A percentile compares a stretch with the other conserved stretches of the same genome.
phyloP scores from a whole-genome alignment of 257 asterid species.

The Gentiana dahurica region DNA sequence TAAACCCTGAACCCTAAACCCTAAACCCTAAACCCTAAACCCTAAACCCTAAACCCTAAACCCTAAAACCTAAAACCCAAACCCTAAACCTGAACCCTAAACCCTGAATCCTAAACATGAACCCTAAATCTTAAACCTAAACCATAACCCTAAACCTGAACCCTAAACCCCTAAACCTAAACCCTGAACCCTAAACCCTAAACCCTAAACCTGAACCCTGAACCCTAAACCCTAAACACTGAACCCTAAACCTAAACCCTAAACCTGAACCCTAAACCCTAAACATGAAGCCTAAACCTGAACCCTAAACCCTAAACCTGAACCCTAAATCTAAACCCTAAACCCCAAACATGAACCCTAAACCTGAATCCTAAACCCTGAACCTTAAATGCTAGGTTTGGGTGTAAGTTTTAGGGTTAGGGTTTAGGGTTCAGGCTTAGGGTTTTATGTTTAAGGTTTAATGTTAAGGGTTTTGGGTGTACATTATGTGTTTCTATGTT shows the following conservation, averaged over 20 bases:
- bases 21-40: slow-evolving; percentile 8
- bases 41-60: slow-evolving; percentile 2
- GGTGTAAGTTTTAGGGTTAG: too few relatives aligned
- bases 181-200: slow-evolving; percentile 3
- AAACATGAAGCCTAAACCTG: slow-evolving; percentile 5
- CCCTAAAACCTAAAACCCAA: too few relatives aligned
- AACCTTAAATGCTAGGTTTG: not conserved
- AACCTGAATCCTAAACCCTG: slow-evolving; percentile 2
- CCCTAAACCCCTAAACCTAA: slow-evolving; percentile 1
- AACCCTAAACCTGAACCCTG: not conserved
- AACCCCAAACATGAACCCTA: slow-evolving; percentile 1
- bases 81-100: not conserved
- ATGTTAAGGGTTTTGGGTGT: too few relatives aligned
- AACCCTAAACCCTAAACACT: not conserved
- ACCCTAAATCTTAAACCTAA: not conserved
- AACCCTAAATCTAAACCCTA: slow-evolving; percentile 2
- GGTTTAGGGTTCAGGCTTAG: too few relatives aligned
- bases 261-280: not conserved
- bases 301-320: not conserved
- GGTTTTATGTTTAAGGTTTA: too few relatives aligned
- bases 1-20: slow-evolving; percentile 9
- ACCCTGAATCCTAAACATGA: not conserved
- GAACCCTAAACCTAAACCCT: slow-evolving; percentile 8
- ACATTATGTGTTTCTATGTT: too few relatives aligned
- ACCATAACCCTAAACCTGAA: slow-evolving; percentile 1